These are phyloP conservation scores for Pseudohalonectria lignicola DNA, from an alignment of 2,329 filamentous ascomycete genomes.

Conservation along the genomic window DNA sequence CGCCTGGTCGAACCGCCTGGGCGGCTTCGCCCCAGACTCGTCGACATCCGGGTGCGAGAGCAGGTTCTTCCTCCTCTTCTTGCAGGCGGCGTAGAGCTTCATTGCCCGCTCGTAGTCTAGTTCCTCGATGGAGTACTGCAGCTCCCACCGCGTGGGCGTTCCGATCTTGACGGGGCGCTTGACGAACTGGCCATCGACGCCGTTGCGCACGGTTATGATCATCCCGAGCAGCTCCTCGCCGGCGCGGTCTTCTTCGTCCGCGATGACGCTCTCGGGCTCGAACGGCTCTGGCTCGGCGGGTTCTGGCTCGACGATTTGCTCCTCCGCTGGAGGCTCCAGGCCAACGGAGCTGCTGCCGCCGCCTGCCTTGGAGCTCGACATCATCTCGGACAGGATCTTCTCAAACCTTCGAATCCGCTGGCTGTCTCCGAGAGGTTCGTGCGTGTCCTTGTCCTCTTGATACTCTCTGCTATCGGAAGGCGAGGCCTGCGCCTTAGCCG, in stretches of 20 bases:
- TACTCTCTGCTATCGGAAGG: neutral
- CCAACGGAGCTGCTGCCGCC: neutral
- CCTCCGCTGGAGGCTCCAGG: neutral
- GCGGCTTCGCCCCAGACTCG: too few species aligned
- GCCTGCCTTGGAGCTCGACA: slow-evolving; percentile 22
- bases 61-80: slow-evolving; percentile 6
- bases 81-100: slow-evolving; percentile 7
- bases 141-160: slow-evolving; percentile 43
- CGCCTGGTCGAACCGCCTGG: neutral
- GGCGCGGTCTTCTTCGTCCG: neutral
- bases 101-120: slow-evolving; percentile 21
- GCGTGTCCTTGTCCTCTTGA: neutral
- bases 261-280: neutral
- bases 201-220: slow-evolving; percentile 57
- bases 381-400: slow-evolving; percentile 36
- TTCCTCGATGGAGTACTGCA: slow-evolving; percentile 71
- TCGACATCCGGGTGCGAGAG: neutral
- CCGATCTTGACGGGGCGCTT: slow-evolving; percentile 43
- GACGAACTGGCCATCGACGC: slow-evolving; percentile 55
- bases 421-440: neutral
- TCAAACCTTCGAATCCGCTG: slow-evolving; percentile 36
- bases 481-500: slow-evolving; percentile 29
- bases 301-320: neutral
- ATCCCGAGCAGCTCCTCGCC: slow-evolving; percentile 48
- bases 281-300: neutral